Evolutionary conservation across 768 basidiomycete species (phyloP), one percentile per base, ranked within the genome.

Genomic region (Hericium erinaceus): DNA sequence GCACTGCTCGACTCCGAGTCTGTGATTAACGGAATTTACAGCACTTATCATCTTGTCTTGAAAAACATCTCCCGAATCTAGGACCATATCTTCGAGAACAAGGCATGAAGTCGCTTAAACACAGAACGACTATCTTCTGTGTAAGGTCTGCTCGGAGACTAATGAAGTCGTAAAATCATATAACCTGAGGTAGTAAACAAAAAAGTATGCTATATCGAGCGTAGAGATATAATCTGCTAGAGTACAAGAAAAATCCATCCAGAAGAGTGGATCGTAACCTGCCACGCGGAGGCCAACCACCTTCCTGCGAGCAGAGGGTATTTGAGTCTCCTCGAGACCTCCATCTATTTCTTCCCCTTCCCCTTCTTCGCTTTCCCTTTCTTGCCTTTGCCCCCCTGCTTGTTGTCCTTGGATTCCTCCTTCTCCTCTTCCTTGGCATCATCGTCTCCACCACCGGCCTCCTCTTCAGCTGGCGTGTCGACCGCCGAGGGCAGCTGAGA

Each of bases 321-420:
- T 10, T n/a, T 22, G 16, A 20, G 16, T 22, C 16, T 51, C 10
- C 28, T 51, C 50, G 37, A 18, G 8, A 28, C 26, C 38, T 48
- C 15, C 12, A 20, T n/a, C 26, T 50, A 7, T 39, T 22, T 13
- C 40, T 52, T 51, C 4, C 46, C 55, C 33, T 61, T 61, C 41
- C 56, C 58, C 60, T 63, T 63, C 61, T 61, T 61, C 18, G 12
- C 41, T 12, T 24, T 26, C 15, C 49, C 24, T 16, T 51, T 51
- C 26, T 37, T 51, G 22, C 24, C 22, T 51, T 51, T 51, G 18
- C 16, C 49, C 3, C 28, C 28, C 11, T 26, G 15, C 24, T 51
- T 56, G 0, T 51, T 56, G 3, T 54, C 55, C 1, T 62, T 60
- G 0, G 15, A 50, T 28, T 58, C 58, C 12, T 56, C 56, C 9